Percentiles rank a stretch among this genome's conserved stretches.
phyloP scores from a whole-genome alignment of 768 basidiomycete species.

The Tephrocybe sp. region DNA sequence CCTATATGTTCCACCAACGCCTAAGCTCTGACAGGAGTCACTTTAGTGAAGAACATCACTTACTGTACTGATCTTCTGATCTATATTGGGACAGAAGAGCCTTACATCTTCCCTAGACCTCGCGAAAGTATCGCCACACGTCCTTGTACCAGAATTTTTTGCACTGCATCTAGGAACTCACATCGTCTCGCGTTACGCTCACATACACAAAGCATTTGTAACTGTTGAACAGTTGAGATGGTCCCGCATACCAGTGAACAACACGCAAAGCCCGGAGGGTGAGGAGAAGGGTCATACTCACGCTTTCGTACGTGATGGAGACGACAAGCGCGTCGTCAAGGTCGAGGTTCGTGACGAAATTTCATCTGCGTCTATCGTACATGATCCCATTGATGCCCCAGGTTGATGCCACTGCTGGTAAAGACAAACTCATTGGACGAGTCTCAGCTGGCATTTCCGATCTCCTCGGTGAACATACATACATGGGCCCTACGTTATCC shows the following conservation, averaged over 20 bases:
- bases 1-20: background rate
- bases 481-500: no score
- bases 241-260: conserved; percentile 67
- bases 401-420: conserved; percentile 29
- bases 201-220: conserved; percentile 69
- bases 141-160: conserved; percentile 82
- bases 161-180: conserved; percentile 85
- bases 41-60: conserved; percentile 65
- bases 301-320: conserved; percentile 86
- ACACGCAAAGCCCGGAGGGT: conserved; percentile 31
- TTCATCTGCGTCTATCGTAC: background rate
- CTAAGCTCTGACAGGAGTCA: background rate
- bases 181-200: conserved; percentile 77
- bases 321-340: conserved; percentile 76
- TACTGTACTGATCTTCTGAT: conserved; percentile 42
- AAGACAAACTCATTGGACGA: conserved; percentile 58
- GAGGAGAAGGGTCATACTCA: conserved; percentile 60
- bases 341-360: conserved; percentile 40
- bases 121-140: conserved; percentile 87
- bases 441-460: conserved; percentile 76
- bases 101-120: conserved; percentile 48
- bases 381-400: background rate
- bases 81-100: no score
- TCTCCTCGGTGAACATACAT: conserved; percentile 60
- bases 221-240: conserved; percentile 82